Conservation (phyloP, 2,329 filamentous ascomycete genomes). For the Pestalotiopsis sp. region DNA sequence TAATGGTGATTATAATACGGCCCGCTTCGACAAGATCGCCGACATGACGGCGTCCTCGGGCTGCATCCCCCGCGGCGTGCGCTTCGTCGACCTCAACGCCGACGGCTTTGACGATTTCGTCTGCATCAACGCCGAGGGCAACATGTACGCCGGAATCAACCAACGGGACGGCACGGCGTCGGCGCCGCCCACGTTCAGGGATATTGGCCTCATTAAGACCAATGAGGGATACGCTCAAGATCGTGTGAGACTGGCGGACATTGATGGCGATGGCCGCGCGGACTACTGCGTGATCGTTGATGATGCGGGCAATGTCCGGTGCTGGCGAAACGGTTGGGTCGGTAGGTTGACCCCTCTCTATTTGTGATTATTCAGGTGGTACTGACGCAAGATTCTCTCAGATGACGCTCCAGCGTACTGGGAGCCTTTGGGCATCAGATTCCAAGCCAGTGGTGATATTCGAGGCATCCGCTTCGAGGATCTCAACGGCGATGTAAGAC, state of each 20-base stretch:
- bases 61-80: conserved; percentile 15
- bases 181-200: conserved; percentile 23
- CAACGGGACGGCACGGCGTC: conserved; percentile 18
- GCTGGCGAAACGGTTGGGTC: conserved; percentile 33
- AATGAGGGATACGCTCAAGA: conserved; percentile 14
- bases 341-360: neutral
- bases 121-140: conserved; percentile 27
- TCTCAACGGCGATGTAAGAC: conserved; percentile 21
- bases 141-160: conserved; percentile 22
- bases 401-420: conserved; percentile 33
- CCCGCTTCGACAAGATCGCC: conserved; percentile 17
- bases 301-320: conserved; percentile 27
- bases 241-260: conserved; percentile 32
- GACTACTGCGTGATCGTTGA: conserved; percentile 33
- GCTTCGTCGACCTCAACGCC: conserved; percentile 18
- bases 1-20: neutral
- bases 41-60: conserved; percentile 14
- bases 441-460: conserved; percentile 20
- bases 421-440: conserved; percentile 31
- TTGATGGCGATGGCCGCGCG: conserved; percentile 33
- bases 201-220: conserved; percentile 21
- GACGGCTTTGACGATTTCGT: conserved; percentile 33
- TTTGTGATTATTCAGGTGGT: neutral
- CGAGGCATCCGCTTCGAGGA: conserved; percentile 25
- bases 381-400: neutral